Evolutionary conservation across 192 early-diverging fungal genomes (phyloP).

Genomic region (Pilobolus umbonatus): DNA sequence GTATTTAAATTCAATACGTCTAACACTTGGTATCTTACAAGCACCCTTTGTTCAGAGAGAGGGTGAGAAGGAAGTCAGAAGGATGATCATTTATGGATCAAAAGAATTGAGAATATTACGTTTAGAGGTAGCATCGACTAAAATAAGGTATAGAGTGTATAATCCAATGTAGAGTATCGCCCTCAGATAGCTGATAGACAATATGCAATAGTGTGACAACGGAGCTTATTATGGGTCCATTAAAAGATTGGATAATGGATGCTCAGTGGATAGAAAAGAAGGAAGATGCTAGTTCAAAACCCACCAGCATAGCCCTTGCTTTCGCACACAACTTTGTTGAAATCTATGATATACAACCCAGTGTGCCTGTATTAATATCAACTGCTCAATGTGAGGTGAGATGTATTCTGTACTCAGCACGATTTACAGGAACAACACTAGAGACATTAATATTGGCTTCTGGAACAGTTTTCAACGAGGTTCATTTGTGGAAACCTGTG

Average conservation of each 20-base stretch:
- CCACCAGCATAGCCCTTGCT: slow-evolving; percentile 52
- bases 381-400: slow-evolving; percentile 56
- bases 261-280: slow-evolving; percentile 58
- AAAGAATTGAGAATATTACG: slow-evolving; percentile 36
- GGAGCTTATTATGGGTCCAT: slow-evolving; percentile 33
- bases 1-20: not conserved
- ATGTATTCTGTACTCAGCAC: slow-evolving; percentile 73
- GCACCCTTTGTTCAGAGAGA: not conserved
- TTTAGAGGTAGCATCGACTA: not conserved
- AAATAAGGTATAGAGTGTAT: slow-evolving; percentile 1
- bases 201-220: slow-evolving; percentile 21
- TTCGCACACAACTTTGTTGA: slow-evolving; percentile 74
- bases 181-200: not conserved
- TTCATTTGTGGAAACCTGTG: slow-evolving; percentile 62
- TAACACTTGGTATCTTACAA: too few relatives aligned
- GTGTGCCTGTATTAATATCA: slow-evolving; percentile 23
- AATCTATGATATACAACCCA: slow-evolving; percentile 42
- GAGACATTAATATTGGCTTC: slow-evolving; percentile 54
- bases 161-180: not conserved
- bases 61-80: not conserved
- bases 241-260: slow-evolving; percentile 77
- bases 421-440: slow-evolving; percentile 55
- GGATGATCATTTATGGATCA: slow-evolving; percentile 43
- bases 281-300: slow-evolving; percentile 14
- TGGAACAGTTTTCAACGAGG: slow-evolving; percentile 84